These are phyloP conservation scores for Glomus cerebriforme DNA, from an alignment of 192 early-diverging fungal genomes.

Conservation along the genomic window DNA sequence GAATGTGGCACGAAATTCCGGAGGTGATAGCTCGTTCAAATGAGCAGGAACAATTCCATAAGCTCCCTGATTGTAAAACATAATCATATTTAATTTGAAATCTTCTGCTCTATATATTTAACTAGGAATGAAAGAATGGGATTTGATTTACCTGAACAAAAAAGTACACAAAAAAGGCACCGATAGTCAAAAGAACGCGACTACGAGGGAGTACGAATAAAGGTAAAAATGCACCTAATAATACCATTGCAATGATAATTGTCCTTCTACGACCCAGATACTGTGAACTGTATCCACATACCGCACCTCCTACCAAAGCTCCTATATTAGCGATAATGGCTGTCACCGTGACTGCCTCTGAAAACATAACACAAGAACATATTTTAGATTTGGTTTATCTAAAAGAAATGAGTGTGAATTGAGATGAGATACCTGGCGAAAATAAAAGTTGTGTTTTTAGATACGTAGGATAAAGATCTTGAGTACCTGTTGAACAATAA, in stretches of 20 bases:
- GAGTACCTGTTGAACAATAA: conserved; percentile 35
- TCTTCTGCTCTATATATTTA: no score
- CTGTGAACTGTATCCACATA: conserved; percentile 70
- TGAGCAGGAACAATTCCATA: conserved; percentile 70
- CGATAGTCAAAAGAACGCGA: conserved; percentile 37
- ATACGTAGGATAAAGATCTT: conserved; percentile 76
- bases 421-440: not conserved
- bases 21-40: conserved; percentile 70
- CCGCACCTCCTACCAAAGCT: conserved; percentile 67
- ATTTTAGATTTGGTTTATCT: no score
- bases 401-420: no score
- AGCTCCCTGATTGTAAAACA: conserved; percentile 2
- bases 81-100: not conserved
- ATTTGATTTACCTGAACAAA: conserved; percentile 53
- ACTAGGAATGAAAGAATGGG: not conserved
- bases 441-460: not conserved
- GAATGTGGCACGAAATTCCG: conserved; percentile 64
- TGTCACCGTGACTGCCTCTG: conserved; percentile 52
- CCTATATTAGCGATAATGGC: conserved; percentile 64
- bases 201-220: conserved; percentile 59
- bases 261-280: conserved; percentile 65
- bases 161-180: conserved; percentile 57
- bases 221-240: conserved; percentile 64
- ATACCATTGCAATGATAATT: conserved; percentile 53
- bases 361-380: no score